Evolutionary conservation across 164 flowering plant species (phyloP), one percentile per base, ranked within the genome.

Genomic region (Saururus chinensis): DNA sequence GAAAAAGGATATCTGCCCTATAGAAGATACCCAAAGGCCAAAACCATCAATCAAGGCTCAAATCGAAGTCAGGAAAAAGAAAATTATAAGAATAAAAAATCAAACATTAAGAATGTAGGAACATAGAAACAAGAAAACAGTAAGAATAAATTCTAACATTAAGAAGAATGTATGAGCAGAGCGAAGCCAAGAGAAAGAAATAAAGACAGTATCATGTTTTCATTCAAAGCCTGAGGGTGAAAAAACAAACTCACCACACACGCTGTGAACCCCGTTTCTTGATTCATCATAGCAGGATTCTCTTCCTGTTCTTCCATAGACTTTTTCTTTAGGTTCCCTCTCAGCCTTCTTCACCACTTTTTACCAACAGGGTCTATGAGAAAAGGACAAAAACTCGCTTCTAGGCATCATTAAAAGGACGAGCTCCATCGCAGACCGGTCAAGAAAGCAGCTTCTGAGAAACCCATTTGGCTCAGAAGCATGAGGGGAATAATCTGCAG

Each of bases 291-390:
- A 49, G 35, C 51, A 26, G 65, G 23, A 48, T 68, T 71, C 30
- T 61, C 60, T 21, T 71, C 59, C 55, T 71, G 62, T 68, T 69
- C 71, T 59, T 73, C 77, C 80, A 77, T 74, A 42, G 51, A 65
- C 54, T 16, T 60, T 25, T 42, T 24, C 24, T 49, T 21, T 25
- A 4, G 57, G 23, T 25, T 16, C 24, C 1, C 30, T 42, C 56
- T 14, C 14, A 19, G n/a, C 41, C 55, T 62, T 51, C 14, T 61
- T 30, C 20, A 21, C 23, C 56, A 48, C 48, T 23, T 56, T 48
- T 19, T 19, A 59, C 48, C 57, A 56, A 57, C 66, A 49, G 35
- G 25, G 30, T 23, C 58, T 22, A 25, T 4, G 17, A 22, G 13
- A 23, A 9, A 26, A 64, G 56, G 60, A 64, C 57, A 49, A 60